Base-by-base conservation (phyloP, 352 stramenopile genomes). In the Globisporangium megalacanthum region DNA sequence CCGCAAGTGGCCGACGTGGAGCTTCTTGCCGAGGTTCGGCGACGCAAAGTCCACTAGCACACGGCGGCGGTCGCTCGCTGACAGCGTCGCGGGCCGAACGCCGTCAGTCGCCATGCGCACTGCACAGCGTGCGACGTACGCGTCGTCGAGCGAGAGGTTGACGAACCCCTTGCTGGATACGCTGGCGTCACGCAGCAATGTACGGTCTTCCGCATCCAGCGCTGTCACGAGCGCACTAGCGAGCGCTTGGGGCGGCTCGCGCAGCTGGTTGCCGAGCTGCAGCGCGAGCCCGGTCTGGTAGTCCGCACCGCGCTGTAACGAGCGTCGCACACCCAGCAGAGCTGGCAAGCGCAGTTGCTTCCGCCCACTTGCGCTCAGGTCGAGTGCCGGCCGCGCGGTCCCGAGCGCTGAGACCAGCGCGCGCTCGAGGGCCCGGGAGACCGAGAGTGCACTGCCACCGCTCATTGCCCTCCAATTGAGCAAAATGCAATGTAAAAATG, bases 1-100 rank as follows among this genome's bases (percentile, higher is more conserved):
- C 6, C 84, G 77, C 59, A 94, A 64, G 50, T 94, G 84, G 10
- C 82, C 84, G 15, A 94, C 84, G 50, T 94, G 84, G 22, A 94
- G 66, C 60, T 90, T 90, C 69, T 92, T 94, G 65, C 84, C 84
- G 42, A 92, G 83, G 54, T 94, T 94, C 3, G 84, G 84, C 6
- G 82, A 79, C 33, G 78, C 80, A 69, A 92, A 94, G 60, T 94
- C 84, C 54, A 92, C 83, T 3, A 94, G 68, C 52, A 91, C 75
- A 15, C 55, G 55, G 56, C 54, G 25, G 20, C 48, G 31, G 25
- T 44, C 17, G n/a, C 11, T n/a, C 17, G 54, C 22, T 2, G 41
- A 14, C 20, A 55, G 54, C 48, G 29, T 37, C 19, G 56, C 41
- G 25, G 56, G 48, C 19, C 35, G 36, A 29, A 61, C 48, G 13